Percentiles rank a stretch among this genome's conserved stretches.
Evolutionary conservation across 2,329 filamentous ascomycete species (phyloP).

Genomic region (Fusarium dimerum): DNA sequence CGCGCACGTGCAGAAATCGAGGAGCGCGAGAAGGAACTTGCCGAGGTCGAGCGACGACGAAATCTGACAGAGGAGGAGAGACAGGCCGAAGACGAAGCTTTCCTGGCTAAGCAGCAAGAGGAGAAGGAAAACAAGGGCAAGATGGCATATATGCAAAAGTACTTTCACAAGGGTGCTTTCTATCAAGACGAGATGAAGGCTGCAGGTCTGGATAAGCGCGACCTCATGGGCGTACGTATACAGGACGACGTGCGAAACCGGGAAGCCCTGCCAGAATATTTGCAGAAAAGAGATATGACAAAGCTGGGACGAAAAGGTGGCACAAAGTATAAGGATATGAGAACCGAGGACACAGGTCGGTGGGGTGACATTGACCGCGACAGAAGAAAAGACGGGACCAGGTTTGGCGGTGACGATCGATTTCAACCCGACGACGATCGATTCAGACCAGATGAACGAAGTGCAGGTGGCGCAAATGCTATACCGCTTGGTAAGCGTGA

Average conservation of each 20-base stretch:
- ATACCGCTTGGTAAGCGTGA: slow-evolving; percentile 66
- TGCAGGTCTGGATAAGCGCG: slow-evolving; percentile 74
- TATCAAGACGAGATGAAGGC: slow-evolving; percentile 80
- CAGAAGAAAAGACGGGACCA: slow-evolving; percentile 35
- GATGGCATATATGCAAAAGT: slow-evolving; percentile 91
- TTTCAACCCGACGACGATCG: slow-evolving; percentile 66
- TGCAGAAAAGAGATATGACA: slow-evolving; percentile 92
- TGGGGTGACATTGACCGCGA: slow-evolving; percentile 71
- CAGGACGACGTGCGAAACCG: slow-evolving; percentile 82
- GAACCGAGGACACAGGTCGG: slow-evolving; percentile 83
- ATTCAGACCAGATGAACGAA: slow-evolving; percentile 43
- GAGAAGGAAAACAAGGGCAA: slow-evolving; percentile 78
- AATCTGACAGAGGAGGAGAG: slow-evolving; percentile 87
- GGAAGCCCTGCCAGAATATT: slow-evolving; percentile 82
- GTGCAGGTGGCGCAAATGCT: slow-evolving; percentile 67
- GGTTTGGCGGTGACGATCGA: slow-evolving; percentile 59
- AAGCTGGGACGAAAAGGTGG: slow-evolving; percentile 90
- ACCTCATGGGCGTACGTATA: slow-evolving; percentile 83
- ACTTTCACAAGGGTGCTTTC: slow-evolving; percentile 96
- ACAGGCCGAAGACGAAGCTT: slow-evolving; percentile 78
- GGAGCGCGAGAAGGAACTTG: slow-evolving; percentile 77
- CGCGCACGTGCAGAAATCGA: slow-evolving; percentile 85
- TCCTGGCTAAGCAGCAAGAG: slow-evolving; percentile 74
- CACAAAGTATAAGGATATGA: slow-evolving; percentile 86
- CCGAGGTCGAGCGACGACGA: slow-evolving; percentile 83